Conservation (phyloP, 2,329 filamentous ascomycete species). For the Stachybotrys chlorohalonatus region DNA sequence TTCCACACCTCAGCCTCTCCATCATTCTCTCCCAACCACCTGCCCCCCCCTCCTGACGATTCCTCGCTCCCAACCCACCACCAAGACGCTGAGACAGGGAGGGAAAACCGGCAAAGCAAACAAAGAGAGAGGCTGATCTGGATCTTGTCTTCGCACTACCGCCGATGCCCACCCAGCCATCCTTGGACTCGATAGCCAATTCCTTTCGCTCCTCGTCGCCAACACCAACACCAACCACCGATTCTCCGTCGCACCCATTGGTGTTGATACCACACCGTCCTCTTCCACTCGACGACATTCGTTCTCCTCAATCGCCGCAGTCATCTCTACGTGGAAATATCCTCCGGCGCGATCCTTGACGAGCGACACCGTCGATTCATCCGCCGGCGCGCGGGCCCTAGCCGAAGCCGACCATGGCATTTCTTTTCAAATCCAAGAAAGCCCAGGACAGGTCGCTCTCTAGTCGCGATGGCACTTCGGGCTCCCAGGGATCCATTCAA, state of each 20-base stretch:
- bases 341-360: constrained; percentile 3
- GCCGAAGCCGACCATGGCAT: constrained; percentile 56
- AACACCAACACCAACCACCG: background rate
- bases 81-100: background rate
- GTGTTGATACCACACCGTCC: constrained; percentile 3
- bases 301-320: constrained; percentile 2
- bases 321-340: background rate
- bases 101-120: background rate
- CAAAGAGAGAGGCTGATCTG: constrained; percentile 24
- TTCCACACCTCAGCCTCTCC: background rate
- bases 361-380: constrained; percentile 9
- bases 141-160: constrained; percentile 16
- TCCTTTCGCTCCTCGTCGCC: constrained; percentile 15
- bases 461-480: constrained; percentile 43
- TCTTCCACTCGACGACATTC: constrained; percentile 10
- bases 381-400: constrained; percentile 29
- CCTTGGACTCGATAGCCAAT: constrained; percentile 25
- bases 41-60: background rate
- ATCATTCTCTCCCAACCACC: background rate
- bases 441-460: constrained; percentile 53
- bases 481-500: constrained; percentile 39
- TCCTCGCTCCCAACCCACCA: background rate
- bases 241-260: background rate
- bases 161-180: constrained; percentile 37
- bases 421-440: constrained; percentile 78